Evolutionary conservation across 2,329 filamentous ascomycete genomes (phyloP).

Genomic region (Triangularia verruculosa): DNA sequence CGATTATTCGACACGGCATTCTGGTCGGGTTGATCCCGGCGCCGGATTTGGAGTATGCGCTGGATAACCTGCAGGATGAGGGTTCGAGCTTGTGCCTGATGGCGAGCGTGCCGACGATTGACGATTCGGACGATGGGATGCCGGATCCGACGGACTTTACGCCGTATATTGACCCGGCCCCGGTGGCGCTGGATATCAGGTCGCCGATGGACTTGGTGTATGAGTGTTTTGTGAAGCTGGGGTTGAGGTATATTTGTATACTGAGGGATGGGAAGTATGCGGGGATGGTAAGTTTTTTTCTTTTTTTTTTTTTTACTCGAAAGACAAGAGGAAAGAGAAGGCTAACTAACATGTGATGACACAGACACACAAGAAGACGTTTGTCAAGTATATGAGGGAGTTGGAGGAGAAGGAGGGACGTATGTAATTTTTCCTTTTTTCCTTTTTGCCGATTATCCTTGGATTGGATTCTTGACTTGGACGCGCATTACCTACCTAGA

Average conservation of each 20-base stretch:
- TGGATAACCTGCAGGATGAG: constrained; percentile 80
- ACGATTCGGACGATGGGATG: constrained; percentile 60
- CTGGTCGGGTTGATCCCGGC: constrained; percentile 90
- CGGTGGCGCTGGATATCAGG: constrained; percentile 80
- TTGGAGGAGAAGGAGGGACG: constrained; percentile 54
- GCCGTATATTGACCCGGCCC: constrained; percentile 72
- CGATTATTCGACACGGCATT: constrained; percentile 74
- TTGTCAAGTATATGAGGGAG: constrained; percentile 91
- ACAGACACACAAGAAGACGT: constrained; percentile 89
- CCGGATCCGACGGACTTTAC: constrained; percentile 80
- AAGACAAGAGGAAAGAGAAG: neutral
- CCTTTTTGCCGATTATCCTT: neutral
- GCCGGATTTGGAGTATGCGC: constrained; percentile 87
- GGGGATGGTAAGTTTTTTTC: constrained; percentile 66
- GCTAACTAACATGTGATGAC: constrained; percentile 18
- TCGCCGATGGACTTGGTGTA: constrained; percentile 94
- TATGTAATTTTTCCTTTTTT: constrained; percentile 10
- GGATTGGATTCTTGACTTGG: neutral
- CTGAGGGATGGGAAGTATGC: constrained; percentile 79
- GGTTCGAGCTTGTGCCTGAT: constrained; percentile 75
- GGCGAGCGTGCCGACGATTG: constrained; percentile 62
- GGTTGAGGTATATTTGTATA: constrained; percentile 88
- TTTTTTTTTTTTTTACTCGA: neutral
- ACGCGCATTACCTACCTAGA: no score
- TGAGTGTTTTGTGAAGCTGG: constrained; percentile 93